phyloP scores from a whole-genome alignment of 2,329 filamentous ascomycete species.

The Claviceps pazoutovae region DNA sequence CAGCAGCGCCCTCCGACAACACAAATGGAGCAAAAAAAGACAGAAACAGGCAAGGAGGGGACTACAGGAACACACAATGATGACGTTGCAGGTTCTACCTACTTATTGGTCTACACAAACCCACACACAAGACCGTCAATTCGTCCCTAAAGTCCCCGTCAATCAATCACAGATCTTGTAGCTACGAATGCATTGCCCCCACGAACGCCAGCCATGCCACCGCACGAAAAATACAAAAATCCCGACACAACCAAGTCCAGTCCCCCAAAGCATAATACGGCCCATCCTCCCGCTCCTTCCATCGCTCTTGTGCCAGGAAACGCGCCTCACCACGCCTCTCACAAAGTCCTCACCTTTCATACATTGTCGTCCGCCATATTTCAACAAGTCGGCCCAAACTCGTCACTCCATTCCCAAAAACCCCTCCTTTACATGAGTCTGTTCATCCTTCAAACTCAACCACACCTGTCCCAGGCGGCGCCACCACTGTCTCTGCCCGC shows the following conservation, averaged over 20 bases:
- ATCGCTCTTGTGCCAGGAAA: background rate
- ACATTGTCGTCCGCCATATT: constrained; percentile 6
- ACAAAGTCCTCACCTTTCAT: background rate
- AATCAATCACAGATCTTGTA: no score
- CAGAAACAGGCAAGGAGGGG: no score
- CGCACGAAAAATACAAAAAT: background rate
- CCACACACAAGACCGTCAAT: no score
- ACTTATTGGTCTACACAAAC: no score
- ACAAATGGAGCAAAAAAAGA: no score
- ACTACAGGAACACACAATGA: no score
- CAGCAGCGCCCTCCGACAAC: no score
- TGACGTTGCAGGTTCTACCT: no score
- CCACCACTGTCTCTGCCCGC: constrained; percentile 14
- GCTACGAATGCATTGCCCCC: background rate
- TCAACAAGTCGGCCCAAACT: background rate
- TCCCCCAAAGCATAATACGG: background rate
- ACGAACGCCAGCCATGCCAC: background rate
- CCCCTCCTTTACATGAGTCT: background rate
- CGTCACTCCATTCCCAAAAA: background rate
- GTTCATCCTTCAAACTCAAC: constrained; percentile 30
- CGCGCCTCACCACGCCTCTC: background rate
- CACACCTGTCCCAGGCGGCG: constrained; percentile 21
- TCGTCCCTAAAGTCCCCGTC: no score
- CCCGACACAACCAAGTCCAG: background rate
- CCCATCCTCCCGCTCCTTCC: background rate